Evolutionary conservation across 371 early-diverging fungal species (phyloP).

Genomic region (Syncephalis fuscata): DNA sequence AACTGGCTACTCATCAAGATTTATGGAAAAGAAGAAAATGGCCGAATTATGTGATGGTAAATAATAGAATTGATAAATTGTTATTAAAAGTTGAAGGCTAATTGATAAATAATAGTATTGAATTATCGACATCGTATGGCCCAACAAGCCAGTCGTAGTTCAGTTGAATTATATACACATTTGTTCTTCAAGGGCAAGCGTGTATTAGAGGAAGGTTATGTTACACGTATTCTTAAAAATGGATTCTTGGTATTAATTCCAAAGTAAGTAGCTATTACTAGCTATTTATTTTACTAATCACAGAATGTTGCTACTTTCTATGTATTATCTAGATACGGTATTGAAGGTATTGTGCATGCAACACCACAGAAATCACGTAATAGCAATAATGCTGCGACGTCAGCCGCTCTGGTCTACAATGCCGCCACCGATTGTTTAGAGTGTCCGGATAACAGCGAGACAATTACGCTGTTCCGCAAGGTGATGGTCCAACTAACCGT

Average conservation of each 20-base stretch:
- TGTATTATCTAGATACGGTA: conserved; percentile 43
- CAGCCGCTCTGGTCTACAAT: conserved; percentile 15
- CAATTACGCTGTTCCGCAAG: conserved; percentile 51
- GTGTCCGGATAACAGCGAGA: conserved; percentile 19
- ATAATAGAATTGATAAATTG: not conserved
- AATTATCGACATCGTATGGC: conserved; percentile 94
- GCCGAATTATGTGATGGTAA: conserved; percentile 63
- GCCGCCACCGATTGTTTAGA: conserved; percentile 17
- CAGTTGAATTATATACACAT: conserved; percentile 88
- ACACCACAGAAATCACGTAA: conserved; percentile 10
- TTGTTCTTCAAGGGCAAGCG: conserved; percentile 82
- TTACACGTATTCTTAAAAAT: conserved; percentile 82
- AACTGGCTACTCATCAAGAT: conserved; percentile 40
- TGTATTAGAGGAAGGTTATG: conserved; percentile 69
- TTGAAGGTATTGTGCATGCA: conserved; percentile 79
- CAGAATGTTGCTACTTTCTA: conserved; percentile 2
- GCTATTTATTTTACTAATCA: not conserved
- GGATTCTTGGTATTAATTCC: conserved; percentile 87
- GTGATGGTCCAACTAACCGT: conserved; percentile 62
- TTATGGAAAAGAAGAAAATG: conserved; percentile 64
- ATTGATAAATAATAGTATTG: conserved; percentile 41
- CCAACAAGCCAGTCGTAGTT: conserved; percentile 83
- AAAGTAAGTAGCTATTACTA: conserved; percentile 14
- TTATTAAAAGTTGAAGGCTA: not conserved
- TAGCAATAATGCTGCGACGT: conserved; percentile 4